Percentiles rank a stretch among this genome's conserved stretches.
Conservation (phyloP, 352 stramenopile species). For the Halophytophthora polymorphica region DNA sequence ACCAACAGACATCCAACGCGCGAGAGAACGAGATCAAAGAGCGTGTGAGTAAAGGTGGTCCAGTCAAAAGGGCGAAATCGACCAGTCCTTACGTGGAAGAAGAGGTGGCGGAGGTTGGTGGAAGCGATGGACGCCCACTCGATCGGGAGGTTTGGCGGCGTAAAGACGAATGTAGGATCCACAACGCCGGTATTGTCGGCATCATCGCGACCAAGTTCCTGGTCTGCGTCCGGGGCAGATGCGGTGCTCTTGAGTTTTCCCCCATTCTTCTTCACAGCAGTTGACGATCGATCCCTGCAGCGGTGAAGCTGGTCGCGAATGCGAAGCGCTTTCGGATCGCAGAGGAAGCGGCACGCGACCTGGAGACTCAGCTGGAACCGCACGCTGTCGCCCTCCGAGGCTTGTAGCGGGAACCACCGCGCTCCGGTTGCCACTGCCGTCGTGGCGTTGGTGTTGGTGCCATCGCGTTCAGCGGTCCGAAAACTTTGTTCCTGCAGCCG, state of each 20-base stretch:
- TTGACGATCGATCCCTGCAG: constrained; percentile 1
- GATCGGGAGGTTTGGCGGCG: constrained; percentile 37
- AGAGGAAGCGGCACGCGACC: constrained; percentile 31
- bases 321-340: constrained; percentile 21
- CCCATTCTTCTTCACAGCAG: not conserved
- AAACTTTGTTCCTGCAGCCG: constrained; percentile 19
- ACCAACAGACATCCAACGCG: not conserved
- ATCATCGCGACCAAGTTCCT: constrained; percentile 4
- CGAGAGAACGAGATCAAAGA: not conserved
- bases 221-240: not conserved
- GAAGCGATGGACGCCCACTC: constrained; percentile 57
- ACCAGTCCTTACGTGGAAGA: constrained; percentile 40
- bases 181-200: constrained; percentile 13
- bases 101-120: constrained; percentile 59
- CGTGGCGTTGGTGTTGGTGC: not conserved
- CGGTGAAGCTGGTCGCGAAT: constrained; percentile 19
- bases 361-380: constrained; percentile 31
- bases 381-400: constrained; percentile 12
- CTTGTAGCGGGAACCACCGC: constrained; percentile 43
- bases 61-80: not conserved
- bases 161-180: constrained; percentile 61
- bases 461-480: not conserved
- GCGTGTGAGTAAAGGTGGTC: not conserved
- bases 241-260: not conserved
- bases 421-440: constrained; percentile 9